Percentiles rank a stretch among this genome's conserved stretches.
Evolutionary conservation across 2,329 filamentous ascomycete species (phyloP).

Genomic region (Sordariomycetes sp.): DNA sequence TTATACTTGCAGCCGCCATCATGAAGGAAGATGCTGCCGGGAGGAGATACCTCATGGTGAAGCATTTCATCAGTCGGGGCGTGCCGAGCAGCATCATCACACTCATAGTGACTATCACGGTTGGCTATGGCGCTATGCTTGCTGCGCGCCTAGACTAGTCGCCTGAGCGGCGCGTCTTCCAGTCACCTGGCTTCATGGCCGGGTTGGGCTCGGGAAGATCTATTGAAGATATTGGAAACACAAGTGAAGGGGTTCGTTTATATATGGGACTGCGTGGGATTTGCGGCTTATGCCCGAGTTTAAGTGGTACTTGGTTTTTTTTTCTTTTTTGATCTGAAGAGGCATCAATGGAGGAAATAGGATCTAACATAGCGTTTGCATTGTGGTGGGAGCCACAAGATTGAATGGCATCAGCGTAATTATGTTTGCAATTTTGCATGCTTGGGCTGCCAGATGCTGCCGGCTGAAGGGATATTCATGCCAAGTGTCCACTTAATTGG

Average conservation of each 20-base stretch:
- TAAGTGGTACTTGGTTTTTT: background rate
- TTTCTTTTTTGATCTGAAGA: background rate
- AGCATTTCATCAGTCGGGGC: conserved; percentile 90
- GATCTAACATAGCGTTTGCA: too few species aligned
- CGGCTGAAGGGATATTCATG: too few species aligned
- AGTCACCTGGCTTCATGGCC: background rate
- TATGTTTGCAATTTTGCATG: background rate
- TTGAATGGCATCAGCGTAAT: too few species aligned
- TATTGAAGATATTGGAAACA: background rate
- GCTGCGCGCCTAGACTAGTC: conserved; percentile 50
- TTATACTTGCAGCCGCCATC: conserved; percentile 60
- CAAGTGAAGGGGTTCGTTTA: background rate
- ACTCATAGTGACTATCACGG: conserved; percentile 69
- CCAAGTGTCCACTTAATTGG: too few species aligned
- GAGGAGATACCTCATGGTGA: conserved; percentile 81
- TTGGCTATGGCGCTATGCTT: conserved; percentile 87
- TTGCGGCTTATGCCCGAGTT: background rate
- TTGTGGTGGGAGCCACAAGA: too few species aligned
- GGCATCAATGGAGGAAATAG: too few species aligned
- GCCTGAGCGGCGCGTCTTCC: background rate
- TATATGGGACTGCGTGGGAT: background rate
- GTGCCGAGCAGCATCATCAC: conserved; percentile 78
- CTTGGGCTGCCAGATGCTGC: background rate
- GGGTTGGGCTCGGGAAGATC: background rate
- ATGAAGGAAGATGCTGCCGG: conserved; percentile 98